phyloP scores from a whole-genome alignment of 2,329 filamentous ascomycete species.

The Cercospora zeae-maydis region DNA sequence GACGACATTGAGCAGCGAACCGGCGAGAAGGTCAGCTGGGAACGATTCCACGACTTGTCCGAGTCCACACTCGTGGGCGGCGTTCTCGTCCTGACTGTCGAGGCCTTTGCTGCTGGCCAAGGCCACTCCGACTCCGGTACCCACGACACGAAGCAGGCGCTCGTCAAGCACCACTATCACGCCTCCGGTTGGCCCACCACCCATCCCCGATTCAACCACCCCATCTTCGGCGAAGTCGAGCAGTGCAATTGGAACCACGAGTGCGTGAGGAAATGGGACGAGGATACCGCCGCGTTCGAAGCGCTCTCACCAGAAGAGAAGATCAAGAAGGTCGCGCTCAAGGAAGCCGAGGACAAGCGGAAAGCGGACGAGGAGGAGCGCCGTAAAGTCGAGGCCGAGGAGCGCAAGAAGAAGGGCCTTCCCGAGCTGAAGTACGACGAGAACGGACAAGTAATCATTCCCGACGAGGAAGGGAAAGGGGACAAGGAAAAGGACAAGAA shows the following conservation, averaged over 20 bases:
- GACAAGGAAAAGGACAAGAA: constrained; percentile 8
- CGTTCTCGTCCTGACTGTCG: constrained; percentile 65
- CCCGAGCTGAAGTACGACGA: constrained; percentile 14
- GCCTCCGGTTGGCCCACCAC: constrained; percentile 67
- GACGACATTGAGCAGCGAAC: constrained; percentile 57
- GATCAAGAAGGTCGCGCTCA: constrained; percentile 44
- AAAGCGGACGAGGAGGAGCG: constrained; percentile 24
- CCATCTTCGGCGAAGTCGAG: constrained; percentile 67
- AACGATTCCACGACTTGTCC: constrained; percentile 60
- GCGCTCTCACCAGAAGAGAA: constrained; percentile 58
- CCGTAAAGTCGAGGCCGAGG: constrained; percentile 24
- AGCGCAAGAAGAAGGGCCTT: constrained; percentile 18
- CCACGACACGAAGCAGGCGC: constrained; percentile 61
- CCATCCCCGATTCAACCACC: constrained; percentile 65
- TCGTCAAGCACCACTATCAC: constrained; percentile 73
- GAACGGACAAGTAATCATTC: constrained; percentile 8
- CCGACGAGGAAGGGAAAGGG: background rate
- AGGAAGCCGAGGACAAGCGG: constrained; percentile 24
- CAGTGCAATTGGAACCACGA: constrained; percentile 65
- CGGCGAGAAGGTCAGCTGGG: constrained; percentile 55
- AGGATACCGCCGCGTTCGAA: constrained; percentile 59
- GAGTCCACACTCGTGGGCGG: constrained; percentile 64
- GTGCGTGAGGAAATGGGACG: constrained; percentile 64
- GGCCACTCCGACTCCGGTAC: constrained; percentile 70
- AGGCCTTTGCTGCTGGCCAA: constrained; percentile 69